A percentile compares a stretch with the other conserved stretches of the same genome.
Evolutionary conservation across 495 filamentous ascomycete species (phyloP).

Genomic region (Talaromyces ruber): DNA sequence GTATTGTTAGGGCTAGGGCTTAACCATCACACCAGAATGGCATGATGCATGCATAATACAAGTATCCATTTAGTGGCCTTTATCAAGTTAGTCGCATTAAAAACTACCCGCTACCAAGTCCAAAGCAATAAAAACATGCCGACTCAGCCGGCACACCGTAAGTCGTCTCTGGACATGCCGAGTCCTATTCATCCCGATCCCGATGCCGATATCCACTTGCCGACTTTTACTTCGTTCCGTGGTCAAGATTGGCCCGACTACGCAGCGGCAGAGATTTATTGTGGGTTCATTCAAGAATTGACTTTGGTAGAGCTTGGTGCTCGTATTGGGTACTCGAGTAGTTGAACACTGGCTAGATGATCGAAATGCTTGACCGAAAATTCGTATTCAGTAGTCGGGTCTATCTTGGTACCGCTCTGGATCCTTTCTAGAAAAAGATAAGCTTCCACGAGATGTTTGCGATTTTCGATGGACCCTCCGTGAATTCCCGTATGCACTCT

Average conservation of each 20-base stretch:
- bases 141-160: background rate
- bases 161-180: background rate
- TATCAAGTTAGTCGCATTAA: background rate
- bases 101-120: background rate
- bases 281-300: no score
- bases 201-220: background rate
- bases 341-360: no score
- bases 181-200: background rate
- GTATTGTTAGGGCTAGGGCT: background rate
- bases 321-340: no score
- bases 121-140: background rate
- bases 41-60: background rate
- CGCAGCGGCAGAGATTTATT: no score
- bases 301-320: no score
- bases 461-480: background rate
- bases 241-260: no score
- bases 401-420: background rate
- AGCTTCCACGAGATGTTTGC: background rate
- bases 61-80: background rate
- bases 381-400: background rate
- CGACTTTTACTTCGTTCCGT: no score
- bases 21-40: background rate
- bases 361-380: background rate
- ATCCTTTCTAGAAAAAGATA: conserved; percentile 2
- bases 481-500: background rate